Evolutionary conservation across 805 yeast species (phyloP), one percentile per base, ranked within the genome.

Genomic region (Starmerella vaccinii): DNA sequence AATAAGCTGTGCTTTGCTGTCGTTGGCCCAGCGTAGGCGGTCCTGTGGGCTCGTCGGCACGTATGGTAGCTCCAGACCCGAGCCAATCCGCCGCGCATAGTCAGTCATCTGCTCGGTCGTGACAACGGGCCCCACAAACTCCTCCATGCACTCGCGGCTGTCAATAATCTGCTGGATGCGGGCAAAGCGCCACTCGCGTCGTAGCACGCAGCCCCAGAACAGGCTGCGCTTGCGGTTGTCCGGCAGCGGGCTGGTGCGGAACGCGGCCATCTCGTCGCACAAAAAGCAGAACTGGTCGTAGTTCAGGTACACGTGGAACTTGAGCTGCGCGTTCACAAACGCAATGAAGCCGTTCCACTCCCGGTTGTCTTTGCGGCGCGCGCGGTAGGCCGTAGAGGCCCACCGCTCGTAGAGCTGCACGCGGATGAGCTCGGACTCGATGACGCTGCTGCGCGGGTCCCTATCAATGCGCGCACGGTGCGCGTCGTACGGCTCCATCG

Each of bases 401-500:
- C 84, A 78, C 24, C 64, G 59, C 39, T 74, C 73, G 58, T 73
- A 79, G 1, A 71, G 56, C 1, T 60, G 65, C 46, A 64, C 66
- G 32, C 80, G 63, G 8, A 59, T 58, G 18, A 60, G 54, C 37
- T 70, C 67, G 23, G 66, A 59, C 7, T 65, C 64, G 18, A 76
- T 51, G 1, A 52, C 49, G 22, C 65, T 61, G 57, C 68, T 77
- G 12, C 69, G 55, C 4, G 72, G 70, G 52, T 77, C 78, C n/a
- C 65, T 53, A 0, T 68, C 63, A 0, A 78, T 55, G 46, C 66
- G 67, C 12, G 60, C 56, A 10, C 71, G 63, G 59, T 76, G 79
- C 0, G 62, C 53, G 5, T 71, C 71, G 82, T 81, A 79, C 0
- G 73, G 57, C 1, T 72, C 65, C 50, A 60, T 73, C 0, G 79